These are phyloP conservation scores for Lipomyces starkeyi DNA, from an alignment of 805 yeast genomes.

Conservation along the genomic window DNA sequence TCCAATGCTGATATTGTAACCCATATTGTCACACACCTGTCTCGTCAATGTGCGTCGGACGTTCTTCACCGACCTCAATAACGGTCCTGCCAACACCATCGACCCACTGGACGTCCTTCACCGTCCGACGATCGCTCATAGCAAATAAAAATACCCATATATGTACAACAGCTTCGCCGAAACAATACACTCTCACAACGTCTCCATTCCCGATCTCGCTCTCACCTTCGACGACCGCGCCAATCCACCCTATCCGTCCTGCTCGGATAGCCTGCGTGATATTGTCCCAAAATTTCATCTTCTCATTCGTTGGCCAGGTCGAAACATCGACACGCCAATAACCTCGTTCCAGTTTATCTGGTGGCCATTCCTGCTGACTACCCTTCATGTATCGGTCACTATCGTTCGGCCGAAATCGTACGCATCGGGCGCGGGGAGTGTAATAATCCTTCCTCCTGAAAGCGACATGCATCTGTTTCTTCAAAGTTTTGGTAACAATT, in stretches of 20 bases:
- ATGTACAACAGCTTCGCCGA: slow-evolving; percentile 29
- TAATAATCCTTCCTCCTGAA: slow-evolving; percentile 21
- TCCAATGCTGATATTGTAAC: not conserved
- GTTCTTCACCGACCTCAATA: slow-evolving; percentile 7
- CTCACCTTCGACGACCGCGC: slow-evolving; percentile 13
- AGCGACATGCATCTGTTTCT: slow-evolving; percentile 10
- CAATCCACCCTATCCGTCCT: slow-evolving; percentile 27
- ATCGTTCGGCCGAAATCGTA: slow-evolving; percentile 6
- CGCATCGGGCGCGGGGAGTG: slow-evolving; percentile 15
- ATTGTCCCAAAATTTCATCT: slow-evolving; percentile 24
- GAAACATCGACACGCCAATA: slow-evolving; percentile 26
- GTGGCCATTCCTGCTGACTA: slow-evolving; percentile 14
- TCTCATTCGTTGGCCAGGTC: slow-evolving; percentile 19
- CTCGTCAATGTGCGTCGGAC: not conserved
- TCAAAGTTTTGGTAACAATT: slow-evolving; percentile 20
- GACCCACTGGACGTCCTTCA: slow-evolving; percentile 16
- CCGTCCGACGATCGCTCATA: slow-evolving; percentile 25
- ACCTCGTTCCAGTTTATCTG: slow-evolving; percentile 26
- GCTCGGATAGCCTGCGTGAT: slow-evolving; percentile 17
- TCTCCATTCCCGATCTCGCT: slow-evolving; percentile 9
- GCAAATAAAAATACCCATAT: slow-evolving; percentile 29
- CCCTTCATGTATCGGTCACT: not conserved
- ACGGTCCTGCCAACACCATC: slow-evolving; percentile 19
- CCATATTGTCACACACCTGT: not conserved
- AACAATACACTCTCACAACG: slow-evolving; percentile 26